Percentiles rank a stretch among this genome's conserved stretches.
Evolutionary conservation across 108 stramenopile species (phyloP).

Genomic region (Nannochloropsis salina): DNA sequence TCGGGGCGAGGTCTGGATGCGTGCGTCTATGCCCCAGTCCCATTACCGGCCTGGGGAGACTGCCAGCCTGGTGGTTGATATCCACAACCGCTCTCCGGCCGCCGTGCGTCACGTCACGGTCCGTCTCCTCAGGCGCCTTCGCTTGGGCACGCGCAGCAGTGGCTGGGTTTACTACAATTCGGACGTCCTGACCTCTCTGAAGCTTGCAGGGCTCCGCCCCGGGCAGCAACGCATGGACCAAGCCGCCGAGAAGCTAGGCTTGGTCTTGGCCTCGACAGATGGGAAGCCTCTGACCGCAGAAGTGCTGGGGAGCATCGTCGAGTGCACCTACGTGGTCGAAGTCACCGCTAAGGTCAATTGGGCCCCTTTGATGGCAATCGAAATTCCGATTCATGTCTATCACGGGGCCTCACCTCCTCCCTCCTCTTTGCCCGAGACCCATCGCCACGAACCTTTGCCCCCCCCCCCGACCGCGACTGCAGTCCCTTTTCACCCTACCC

Average conservation of each 20-base stretch:
- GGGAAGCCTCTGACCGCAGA: background rate
- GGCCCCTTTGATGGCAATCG: background rate
- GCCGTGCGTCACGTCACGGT: background rate
- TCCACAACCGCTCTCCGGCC: background rate
- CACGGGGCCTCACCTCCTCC: background rate
- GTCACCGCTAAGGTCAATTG: background rate
- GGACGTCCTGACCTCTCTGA: background rate
- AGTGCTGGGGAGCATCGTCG: background rate
- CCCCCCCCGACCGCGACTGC: background rate
- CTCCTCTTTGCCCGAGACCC: constrained; percentile 15
- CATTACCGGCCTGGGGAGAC: constrained; percentile 4
- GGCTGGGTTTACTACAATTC: constrained; percentile 5
- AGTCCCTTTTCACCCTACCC: background rate
- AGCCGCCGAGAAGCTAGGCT: background rate
- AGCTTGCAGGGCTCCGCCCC: background rate
- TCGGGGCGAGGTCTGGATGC: background rate
- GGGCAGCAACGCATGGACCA: background rate
- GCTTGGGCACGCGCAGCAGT: constrained; percentile 6
- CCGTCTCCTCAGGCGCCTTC: background rate
- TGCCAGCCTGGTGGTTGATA: background rate
- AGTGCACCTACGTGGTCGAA: background rate
- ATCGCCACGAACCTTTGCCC: background rate
- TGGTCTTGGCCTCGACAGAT: background rate
- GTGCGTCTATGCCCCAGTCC: background rate
- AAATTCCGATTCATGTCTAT: background rate